phyloP scores from a whole-genome alignment of 169 alveolate genomes.

The Plasmodium coatneyi region DNA sequence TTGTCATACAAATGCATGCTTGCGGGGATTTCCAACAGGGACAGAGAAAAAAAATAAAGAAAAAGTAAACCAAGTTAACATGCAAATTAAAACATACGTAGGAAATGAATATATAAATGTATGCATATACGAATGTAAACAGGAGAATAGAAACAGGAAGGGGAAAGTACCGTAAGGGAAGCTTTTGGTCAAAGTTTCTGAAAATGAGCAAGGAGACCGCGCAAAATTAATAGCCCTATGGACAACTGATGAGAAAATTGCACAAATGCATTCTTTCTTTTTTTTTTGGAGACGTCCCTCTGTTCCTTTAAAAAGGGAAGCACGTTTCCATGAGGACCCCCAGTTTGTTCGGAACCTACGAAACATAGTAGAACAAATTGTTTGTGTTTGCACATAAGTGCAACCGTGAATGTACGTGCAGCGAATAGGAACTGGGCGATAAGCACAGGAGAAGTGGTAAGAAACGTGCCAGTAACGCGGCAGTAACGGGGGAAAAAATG shows the following conservation, averaged over 20 bases:
- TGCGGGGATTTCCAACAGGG: not conserved
- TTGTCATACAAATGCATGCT: not conserved
- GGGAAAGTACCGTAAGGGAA: not conserved
- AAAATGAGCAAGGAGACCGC: not conserved
- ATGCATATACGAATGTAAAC: not conserved
- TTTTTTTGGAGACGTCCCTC: not conserved
- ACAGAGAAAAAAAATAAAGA: not conserved
- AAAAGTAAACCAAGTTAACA: not conserved
- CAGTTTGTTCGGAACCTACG: not conserved
- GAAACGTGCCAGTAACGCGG: not conserved
- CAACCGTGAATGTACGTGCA: not conserved
- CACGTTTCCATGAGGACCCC: not conserved
- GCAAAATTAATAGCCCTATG: not conserved
- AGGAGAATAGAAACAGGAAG: not conserved
- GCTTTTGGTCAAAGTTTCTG: not conserved
- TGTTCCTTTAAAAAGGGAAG: not conserved
- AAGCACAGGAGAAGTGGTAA: not conserved
- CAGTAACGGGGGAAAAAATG: constrained; percentile 11
- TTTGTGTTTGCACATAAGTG: not conserved
- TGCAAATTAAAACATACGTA: not conserved
- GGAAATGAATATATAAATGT: not conserved
- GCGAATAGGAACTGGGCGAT: not conserved
- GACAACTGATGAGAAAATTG: not conserved
- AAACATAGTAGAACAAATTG: not conserved
- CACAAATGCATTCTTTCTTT: not conserved